Evolutionary conservation across 2,329 filamentous ascomycete species (phyloP).

Genomic region (Elsinoe perseae): DNA sequence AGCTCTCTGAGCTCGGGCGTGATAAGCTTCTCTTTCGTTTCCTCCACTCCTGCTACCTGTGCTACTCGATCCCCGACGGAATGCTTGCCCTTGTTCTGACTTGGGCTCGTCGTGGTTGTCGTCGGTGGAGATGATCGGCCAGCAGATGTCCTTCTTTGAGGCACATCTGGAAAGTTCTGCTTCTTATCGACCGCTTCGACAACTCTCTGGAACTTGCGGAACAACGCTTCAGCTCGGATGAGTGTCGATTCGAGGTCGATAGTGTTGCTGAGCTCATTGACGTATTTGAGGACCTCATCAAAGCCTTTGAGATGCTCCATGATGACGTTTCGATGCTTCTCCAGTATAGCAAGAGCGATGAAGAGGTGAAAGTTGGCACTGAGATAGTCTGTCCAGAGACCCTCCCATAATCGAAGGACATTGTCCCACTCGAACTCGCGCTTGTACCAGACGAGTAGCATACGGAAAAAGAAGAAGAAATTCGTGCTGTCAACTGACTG

Average conservation of each 20-base stretch:
- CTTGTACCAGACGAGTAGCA: slow-evolving; percentile 98
- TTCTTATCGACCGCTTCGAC: slow-evolving; percentile 92
- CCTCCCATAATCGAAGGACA: slow-evolving; percentile 82
- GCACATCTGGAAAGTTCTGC: slow-evolving; percentile 62
- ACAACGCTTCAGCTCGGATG: slow-evolving; percentile 79
- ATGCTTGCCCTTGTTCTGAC: slow-evolving; percentile 24
- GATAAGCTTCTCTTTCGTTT: slow-evolving; percentile 45
- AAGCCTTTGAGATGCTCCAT: slow-evolving; percentile 92
- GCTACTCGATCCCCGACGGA: slow-evolving; percentile 27
- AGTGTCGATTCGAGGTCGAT: slow-evolving; percentile 86
- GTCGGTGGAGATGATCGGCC: slow-evolving; percentile 14
- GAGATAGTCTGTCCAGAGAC: slow-evolving; percentile 85
- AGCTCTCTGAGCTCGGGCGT: slow-evolving; percentile 55
- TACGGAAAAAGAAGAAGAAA: slow-evolving; percentile 99
- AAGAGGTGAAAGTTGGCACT: slow-evolving; percentile 91
- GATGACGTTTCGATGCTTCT: slow-evolving; percentile 82
- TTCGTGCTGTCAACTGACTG: slow-evolving; percentile 90
- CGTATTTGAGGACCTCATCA: slow-evolving; percentile 95
- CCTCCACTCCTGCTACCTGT: slow-evolving; percentile 24
- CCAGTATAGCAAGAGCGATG: slow-evolving; percentile 83
- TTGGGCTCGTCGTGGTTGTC: slow-evolving; percentile 5
- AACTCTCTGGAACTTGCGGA: slow-evolving; percentile 76
- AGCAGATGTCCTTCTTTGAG: slow-evolving; percentile 6
- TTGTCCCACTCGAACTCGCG: slow-evolving; percentile 89
- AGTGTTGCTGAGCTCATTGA: slow-evolving; percentile 88